Percentiles rank a stretch among this genome's conserved stretches.
Evolutionary conservation across 2,329 filamentous ascomycete genomes (phyloP).

Genomic region (Akanthomyces uredinophilus): DNA sequence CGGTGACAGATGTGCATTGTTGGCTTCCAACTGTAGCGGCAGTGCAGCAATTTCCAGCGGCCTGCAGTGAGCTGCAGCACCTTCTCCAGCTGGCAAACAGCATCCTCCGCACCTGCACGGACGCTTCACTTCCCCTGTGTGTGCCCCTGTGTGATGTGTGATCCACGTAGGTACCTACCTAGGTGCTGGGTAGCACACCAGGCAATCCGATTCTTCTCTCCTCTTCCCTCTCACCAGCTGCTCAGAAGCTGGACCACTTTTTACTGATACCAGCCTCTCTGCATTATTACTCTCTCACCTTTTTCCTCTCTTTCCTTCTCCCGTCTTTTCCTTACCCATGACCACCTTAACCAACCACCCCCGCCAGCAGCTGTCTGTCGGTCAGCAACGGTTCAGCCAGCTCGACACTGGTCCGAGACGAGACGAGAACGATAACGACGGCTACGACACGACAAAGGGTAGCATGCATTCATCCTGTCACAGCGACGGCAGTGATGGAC

Average conservation of each 20-base stretch:
- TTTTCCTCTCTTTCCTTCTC: background rate
- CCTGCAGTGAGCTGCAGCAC: background rate
- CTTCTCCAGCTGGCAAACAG: background rate
- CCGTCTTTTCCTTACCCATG: slow-evolving; percentile 7
- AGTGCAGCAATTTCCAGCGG: background rate
- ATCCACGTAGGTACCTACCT: no score
- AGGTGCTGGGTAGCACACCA: background rate
- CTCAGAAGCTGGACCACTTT: background rate
- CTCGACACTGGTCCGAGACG: background rate
- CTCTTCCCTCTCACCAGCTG: background rate
- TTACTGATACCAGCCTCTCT: slow-evolving; percentile 2
- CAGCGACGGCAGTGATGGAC: background rate
- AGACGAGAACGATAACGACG: background rate
- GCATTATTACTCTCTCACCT: slow-evolving; percentile 10
- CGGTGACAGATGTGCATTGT: background rate
- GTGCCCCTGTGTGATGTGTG: background rate
- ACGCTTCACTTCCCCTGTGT: background rate
- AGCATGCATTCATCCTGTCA: background rate
- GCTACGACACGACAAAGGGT: background rate
- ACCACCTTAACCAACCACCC: slow-evolving; percentile 7
- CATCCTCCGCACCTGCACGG: background rate
- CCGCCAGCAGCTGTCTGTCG: slow-evolving; percentile 4
- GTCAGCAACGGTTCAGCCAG: background rate
- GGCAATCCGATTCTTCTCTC: background rate
- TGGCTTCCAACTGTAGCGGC: background rate